phyloP scores from a whole-genome alignment of 352 stramenopile species.

The Globisporangium polare region DNA sequence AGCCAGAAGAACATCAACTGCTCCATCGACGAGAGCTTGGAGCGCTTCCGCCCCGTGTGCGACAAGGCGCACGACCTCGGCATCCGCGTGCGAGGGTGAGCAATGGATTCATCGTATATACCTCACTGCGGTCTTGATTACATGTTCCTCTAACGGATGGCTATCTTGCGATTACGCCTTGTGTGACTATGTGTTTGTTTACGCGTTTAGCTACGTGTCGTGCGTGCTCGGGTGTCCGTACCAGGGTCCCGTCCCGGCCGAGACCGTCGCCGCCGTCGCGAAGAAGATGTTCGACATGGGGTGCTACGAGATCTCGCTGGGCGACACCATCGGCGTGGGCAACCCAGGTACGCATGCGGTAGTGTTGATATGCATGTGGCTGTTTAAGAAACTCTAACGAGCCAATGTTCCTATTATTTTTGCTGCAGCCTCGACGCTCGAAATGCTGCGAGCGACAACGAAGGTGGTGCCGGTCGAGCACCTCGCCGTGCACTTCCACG shows the following conservation, averaged over 20 bases:
- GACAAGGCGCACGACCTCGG: constrained; percentile 73
- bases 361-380: not conserved
- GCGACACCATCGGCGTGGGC: constrained; percentile 93
- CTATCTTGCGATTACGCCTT: too few relatives aligned
- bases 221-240: constrained; percentile 97
- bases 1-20: constrained; percentile 97
- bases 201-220: constrained; percentile 91
- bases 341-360: constrained; percentile 50
- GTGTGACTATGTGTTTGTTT: too few relatives aligned
- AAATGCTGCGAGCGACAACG: constrained; percentile 79
- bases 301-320: constrained; percentile 94
- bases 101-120: too few relatives aligned
- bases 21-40: constrained; percentile 93
- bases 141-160: too few relatives aligned
- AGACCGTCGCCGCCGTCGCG: constrained; percentile 80
- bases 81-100: constrained; percentile 88
- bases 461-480: constrained; percentile 77
- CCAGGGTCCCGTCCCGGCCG: constrained; percentile 85
- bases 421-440: constrained; percentile 60
- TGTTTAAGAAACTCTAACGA: not conserved
- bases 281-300: constrained; percentile 90
- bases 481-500: constrained; percentile 96
- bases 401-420: not conserved
- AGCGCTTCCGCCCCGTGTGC: constrained; percentile 89
- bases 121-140: too few relatives aligned